Evolutionary conservation across 495 filamentous ascomycete species (phyloP).

Genomic region (Xylaria flabelliformis): DNA sequence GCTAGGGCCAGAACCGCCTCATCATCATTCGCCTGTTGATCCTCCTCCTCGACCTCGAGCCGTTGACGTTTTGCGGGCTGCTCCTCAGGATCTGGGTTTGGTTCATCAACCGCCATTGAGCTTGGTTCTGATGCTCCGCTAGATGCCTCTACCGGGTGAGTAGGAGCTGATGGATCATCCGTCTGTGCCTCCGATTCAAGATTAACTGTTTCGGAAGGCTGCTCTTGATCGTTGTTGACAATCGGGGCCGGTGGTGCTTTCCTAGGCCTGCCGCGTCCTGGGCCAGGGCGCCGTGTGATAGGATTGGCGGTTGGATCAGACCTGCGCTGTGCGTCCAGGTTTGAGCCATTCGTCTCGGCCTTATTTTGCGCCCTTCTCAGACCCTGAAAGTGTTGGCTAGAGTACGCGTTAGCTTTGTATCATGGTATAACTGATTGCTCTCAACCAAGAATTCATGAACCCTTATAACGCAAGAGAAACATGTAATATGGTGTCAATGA

Average conservation of each 20-base stretch:
- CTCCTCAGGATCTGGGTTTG: slow-evolving; percentile 35
- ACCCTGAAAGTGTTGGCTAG: slow-evolving; percentile 60
- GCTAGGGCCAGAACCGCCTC: slow-evolving; percentile 50
- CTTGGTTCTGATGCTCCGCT: slow-evolving; percentile 27
- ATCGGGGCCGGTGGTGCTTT: slow-evolving; percentile 40
- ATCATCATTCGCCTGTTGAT: slow-evolving; percentile 40
- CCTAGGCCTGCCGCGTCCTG: slow-evolving; percentile 54
- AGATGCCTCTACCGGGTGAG: slow-evolving; percentile 26
- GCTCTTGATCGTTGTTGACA: slow-evolving; percentile 15
- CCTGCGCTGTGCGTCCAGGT: slow-evolving; percentile 37
- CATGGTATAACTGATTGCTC: neutral
- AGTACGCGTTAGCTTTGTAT: slow-evolving; percentile 19
- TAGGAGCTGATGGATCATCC: slow-evolving; percentile 26
- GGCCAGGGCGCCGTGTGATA: slow-evolving; percentile 57
- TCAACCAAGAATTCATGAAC: neutral
- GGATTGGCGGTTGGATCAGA: slow-evolving; percentile 54
- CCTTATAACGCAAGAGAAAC: neutral
- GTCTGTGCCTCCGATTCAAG: slow-evolving; percentile 26
- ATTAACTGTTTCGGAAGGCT: slow-evolving; percentile 15
- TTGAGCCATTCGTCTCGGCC: slow-evolving; percentile 40
- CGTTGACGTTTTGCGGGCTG: slow-evolving; percentile 48
- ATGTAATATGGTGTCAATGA: neutral
- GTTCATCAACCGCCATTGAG: slow-evolving; percentile 33
- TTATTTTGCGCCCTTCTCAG: slow-evolving; percentile 56
- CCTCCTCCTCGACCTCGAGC: slow-evolving; percentile 33